Evolutionary conservation across 805 yeast species (phyloP).

Genomic region (Cyberlindnera nakhonratchasimensis): DNA sequence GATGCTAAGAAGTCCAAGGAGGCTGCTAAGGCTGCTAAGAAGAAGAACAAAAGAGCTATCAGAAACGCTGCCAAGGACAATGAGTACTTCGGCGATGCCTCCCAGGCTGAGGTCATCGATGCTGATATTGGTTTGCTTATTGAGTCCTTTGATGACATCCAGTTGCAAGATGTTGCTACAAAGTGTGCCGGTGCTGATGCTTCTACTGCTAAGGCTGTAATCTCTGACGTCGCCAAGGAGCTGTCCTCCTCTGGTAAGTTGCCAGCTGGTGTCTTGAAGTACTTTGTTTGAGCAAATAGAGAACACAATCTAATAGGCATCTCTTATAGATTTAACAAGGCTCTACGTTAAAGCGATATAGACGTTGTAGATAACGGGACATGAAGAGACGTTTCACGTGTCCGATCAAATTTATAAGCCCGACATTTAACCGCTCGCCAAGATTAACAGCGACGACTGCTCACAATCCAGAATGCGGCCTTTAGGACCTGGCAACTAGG

Average conservation of each 20-base stretch:
- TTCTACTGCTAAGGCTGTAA: slow-evolving; percentile 53
- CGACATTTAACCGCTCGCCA: too few species aligned
- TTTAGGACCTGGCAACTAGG: too few species aligned
- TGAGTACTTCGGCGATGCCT: slow-evolving; percentile 80
- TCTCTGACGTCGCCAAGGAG: slow-evolving; percentile 52
- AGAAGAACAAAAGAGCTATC: slow-evolving; percentile 91
- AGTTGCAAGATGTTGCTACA: slow-evolving; percentile 70
- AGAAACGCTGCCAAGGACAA: slow-evolving; percentile 81
- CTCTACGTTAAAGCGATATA: too few species aligned
- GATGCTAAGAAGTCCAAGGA: slow-evolving; percentile 94
- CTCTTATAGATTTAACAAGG: too few species aligned
- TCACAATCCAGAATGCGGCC: too few species aligned
- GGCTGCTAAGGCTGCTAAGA: slow-evolving; percentile 83
- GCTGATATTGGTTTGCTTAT: slow-evolving; percentile 76
- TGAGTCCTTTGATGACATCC: slow-evolving; percentile 75
- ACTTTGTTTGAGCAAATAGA: slow-evolving; percentile 37
- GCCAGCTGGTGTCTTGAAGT: slow-evolving; percentile 50
- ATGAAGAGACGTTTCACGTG: too few species aligned
- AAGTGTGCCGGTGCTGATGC: slow-evolving; percentile 51
- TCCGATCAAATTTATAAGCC: too few species aligned
- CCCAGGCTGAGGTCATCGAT: slow-evolving; percentile 62
- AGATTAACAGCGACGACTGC: too few species aligned
- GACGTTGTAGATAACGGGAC: too few species aligned
- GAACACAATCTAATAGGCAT: too few species aligned
- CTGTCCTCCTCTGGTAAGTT: slow-evolving; percentile 52